Evolutionary conservation across 495 filamentous ascomycete species (phyloP), one percentile per base, ranked within the genome.

Genomic region (Diplogelasinospora grovesii): DNA sequence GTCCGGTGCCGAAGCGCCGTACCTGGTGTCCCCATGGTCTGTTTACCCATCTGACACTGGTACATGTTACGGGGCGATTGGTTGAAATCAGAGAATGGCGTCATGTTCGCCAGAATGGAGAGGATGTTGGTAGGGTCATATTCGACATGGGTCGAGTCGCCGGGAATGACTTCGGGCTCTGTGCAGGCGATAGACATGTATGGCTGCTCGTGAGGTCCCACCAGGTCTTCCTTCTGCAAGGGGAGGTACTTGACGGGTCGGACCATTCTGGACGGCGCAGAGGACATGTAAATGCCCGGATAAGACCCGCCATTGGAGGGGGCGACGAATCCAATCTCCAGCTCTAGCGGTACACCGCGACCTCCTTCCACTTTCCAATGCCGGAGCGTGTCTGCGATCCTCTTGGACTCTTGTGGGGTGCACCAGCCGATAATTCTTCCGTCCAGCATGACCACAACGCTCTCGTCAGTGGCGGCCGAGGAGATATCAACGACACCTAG

Each of bases 31-130:
- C 92, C 92, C 92, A 98, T 98, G 2, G 90, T 82, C 68, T 98
- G 92, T 63, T 98, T 98, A 62, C 89, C 87, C 92, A 98, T 98
- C 69, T 98, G 92, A 64, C 90, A 95, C 63, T 97, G 92, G 65
- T 98, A 98, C 92, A 98, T 97, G 64, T 98, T 98, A 71, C 92
- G 76, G 9, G 92, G 92, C 21, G 90, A 96, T 62, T 98, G 92
- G 66, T 98, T 98, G 71, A 95, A 94, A 60, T 98, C 87, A 45
- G 92, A 95, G 66, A 97, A 98, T 9, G 92, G 92, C 2, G 92
- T 98, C 85, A 94, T 90, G 68, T 97, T 98, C 48, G 92, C 92
- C 32, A 98, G 71, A 48, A 98, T 98, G 14, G 90, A 96, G 37
- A 98, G 79, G 43, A 98, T 96, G 57, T 96, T 93, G 38, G 90